Evolutionary conservation across 164 flowering plant species (phyloP).

Genomic region (Macadamia integrifolia): DNA sequence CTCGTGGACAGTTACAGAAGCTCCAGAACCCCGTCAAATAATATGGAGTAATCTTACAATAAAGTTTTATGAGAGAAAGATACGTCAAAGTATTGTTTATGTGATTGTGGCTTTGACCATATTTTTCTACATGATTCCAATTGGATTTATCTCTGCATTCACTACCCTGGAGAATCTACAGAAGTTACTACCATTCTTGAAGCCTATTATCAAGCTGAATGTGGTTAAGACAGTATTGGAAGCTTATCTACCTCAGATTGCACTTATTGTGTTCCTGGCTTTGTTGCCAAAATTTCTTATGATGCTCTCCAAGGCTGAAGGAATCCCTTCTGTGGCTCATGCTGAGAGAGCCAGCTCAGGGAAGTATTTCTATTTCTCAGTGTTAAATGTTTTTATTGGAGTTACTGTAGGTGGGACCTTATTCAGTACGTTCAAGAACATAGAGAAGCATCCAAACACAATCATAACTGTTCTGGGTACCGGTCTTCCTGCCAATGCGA

Average conservation of each 20-base stretch:
- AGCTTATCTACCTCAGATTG: conserved; percentile 91
- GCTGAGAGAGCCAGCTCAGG: conserved; percentile 83
- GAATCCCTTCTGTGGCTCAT: conserved; percentile 76
- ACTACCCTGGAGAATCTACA: conserved; percentile 68
- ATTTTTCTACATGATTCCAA: conserved; percentile 84
- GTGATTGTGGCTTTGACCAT: conserved; percentile 62
- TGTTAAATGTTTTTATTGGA: conserved; percentile 87
- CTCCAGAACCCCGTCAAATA: conserved; percentile 78
- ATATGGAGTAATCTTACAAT: conserved; percentile 68
- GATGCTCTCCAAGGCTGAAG: conserved; percentile 75
- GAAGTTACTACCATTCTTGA: conserved; percentile 72
- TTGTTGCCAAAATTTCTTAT: conserved; percentile 72
- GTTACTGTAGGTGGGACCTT: conserved; percentile 75
- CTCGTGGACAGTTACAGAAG: conserved; percentile 69
- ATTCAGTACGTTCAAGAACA: conserved; percentile 45
- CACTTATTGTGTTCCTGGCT: conserved; percentile 72
- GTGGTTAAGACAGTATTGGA: conserved; percentile 62
- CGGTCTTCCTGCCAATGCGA: conserved; percentile 72
- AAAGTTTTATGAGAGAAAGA: conserved; percentile 48
- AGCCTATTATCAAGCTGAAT: conserved; percentile 41
- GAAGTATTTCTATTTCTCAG: conserved; percentile 79
- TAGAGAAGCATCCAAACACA: conserved; percentile 43
- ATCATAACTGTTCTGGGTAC: conserved; percentile 38
- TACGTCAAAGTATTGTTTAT: conserved; percentile 59
- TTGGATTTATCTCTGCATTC: conserved; percentile 72